phyloP scores from a whole-genome alignment of 768 basidiomycete species.

The Mrakia frigida region DNA sequence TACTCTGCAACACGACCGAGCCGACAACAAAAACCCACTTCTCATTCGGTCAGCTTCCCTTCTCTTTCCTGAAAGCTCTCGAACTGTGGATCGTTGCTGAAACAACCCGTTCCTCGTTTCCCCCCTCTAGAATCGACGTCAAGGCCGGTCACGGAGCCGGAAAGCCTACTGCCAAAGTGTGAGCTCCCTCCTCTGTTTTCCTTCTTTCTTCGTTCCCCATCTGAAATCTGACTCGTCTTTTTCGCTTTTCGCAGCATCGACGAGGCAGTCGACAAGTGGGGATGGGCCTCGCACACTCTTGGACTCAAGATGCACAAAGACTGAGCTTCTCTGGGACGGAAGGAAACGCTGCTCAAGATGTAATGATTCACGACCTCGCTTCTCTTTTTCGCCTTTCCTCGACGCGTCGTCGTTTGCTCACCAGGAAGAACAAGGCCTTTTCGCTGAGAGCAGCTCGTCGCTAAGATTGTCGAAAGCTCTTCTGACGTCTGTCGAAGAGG shows the following conservation, averaged over 20 bases:
- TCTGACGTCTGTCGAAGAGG: too few relatives aligned
- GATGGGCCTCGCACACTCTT: slow-evolving; percentile 65
- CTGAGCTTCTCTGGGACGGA: background rate
- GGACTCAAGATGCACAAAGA: slow-evolving; percentile 47
- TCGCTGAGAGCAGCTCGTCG: too few relatives aligned
- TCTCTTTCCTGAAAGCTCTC: too few relatives aligned
- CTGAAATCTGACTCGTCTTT: background rate
- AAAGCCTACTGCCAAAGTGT: slow-evolving; percentile 68
- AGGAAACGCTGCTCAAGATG: too few relatives aligned
- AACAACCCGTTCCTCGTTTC: too few relatives aligned
- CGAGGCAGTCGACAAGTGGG: slow-evolving; percentile 71
- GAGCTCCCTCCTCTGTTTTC: background rate
- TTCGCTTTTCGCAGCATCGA: slow-evolving; percentile 53
- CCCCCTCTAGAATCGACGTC: background rate
- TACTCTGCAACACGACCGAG: slow-evolving; percentile 61
- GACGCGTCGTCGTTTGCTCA: too few relatives aligned
- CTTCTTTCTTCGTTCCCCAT: background rate
- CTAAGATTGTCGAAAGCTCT: too few relatives aligned
- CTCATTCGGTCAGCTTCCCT: slow-evolving; percentile 53
- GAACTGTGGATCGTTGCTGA: too few relatives aligned
- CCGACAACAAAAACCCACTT: slow-evolving; percentile 66
- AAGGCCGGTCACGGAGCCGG: slow-evolving; percentile 70
- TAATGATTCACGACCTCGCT: too few relatives aligned
- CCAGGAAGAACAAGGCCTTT: too few relatives aligned
- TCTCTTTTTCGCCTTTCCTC: too few relatives aligned